These are phyloP conservation scores for Diaporthe velutina DNA, from an alignment of 2,329 filamentous ascomycete genomes.

Conservation along the genomic window DNA sequence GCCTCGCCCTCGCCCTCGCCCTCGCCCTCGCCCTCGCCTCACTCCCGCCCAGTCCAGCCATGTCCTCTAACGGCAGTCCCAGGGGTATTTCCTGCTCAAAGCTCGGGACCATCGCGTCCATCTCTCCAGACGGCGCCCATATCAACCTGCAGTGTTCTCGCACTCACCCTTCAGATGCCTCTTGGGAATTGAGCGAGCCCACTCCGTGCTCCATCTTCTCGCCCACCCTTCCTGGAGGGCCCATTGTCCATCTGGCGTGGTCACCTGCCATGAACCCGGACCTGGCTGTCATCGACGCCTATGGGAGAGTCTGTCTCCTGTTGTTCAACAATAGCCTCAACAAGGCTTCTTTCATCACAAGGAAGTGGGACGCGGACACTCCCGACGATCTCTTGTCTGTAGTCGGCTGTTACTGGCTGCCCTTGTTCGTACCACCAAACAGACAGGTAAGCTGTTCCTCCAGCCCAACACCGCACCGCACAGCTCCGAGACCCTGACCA, in stretches of 20 bases:
- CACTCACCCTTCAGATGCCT: conserved; percentile 75
- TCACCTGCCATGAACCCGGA: conserved; percentile 79
- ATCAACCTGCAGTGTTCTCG: conserved; percentile 81
- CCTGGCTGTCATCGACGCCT: conserved; percentile 84
- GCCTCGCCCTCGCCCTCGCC: neutral
- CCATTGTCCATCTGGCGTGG: conserved; percentile 87
- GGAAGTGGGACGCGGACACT: conserved; percentile 75
- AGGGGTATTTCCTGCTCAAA: conserved; percentile 92
- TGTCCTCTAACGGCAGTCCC: conserved; percentile 39
- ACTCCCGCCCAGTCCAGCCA: conserved; percentile 32
- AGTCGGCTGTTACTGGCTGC: conserved; percentile 89
- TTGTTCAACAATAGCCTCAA: conserved; percentile 81
- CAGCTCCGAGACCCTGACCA: conserved; percentile 8
- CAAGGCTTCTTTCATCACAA: conserved; percentile 69
- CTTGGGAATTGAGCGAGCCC: conserved; percentile 83
- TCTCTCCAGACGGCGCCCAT: conserved; percentile 77
- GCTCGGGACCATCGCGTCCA: conserved; percentile 85
- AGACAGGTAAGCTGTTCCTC: conserved; percentile 52
- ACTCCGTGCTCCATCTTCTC: conserved; percentile 72
- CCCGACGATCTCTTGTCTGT: conserved; percentile 82
- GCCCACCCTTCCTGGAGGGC: conserved; percentile 72
- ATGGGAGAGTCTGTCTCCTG: conserved; percentile 82
- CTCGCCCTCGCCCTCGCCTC: neutral
- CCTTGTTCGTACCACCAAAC: conserved; percentile 60
- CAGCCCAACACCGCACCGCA: neutral